Evolutionary conservation across 805 yeast genomes (phyloP).

Genomic region (Kregervanrija pseudodelftensis): DNA sequence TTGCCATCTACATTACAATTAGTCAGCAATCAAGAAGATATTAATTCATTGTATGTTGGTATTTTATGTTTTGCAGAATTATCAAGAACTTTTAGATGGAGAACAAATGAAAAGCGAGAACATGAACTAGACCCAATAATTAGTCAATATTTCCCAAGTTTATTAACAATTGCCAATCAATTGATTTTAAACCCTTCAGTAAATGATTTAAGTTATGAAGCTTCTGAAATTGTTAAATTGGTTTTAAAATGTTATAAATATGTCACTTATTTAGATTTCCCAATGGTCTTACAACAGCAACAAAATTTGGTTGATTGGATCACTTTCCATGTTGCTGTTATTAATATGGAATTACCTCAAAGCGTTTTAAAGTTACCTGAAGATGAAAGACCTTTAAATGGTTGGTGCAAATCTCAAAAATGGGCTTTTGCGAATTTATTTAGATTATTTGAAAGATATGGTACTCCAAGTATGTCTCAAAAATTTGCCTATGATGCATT

Average conservation of each 20-base stretch:
- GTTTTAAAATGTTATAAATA: slow-evolving; percentile 76
- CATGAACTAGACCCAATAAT: slow-evolving; percentile 54
- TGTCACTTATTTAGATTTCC: slow-evolving; percentile 74
- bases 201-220: slow-evolving; percentile 18
- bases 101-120: slow-evolving; percentile 45
- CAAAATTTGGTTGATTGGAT: slow-evolving; percentile 62
- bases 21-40: slow-evolving; percentile 37
- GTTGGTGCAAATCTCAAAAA: slow-evolving; percentile 73
- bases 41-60: slow-evolving; percentile 51
- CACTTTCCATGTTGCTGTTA: slow-evolving; percentile 62
- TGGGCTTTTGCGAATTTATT: slow-evolving; percentile 82
- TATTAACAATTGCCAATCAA: slow-evolving; percentile 59
- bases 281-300: slow-evolving; percentile 51
- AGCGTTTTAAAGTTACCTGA: slow-evolving; percentile 44
- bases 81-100: slow-evolving; percentile 72
- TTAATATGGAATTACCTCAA: slow-evolving; percentile 51
- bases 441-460: slow-evolving; percentile 67
- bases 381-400: slow-evolving; percentile 43
- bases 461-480: slow-evolving; percentile 37
- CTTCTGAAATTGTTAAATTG: slow-evolving; percentile 70
- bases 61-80: slow-evolving; percentile 70
- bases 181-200: slow-evolving; percentile 31
- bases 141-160: slow-evolving; percentile 55
- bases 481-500: slow-evolving; percentile 58
- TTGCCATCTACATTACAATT: slow-evolving; percentile 41